Conservation (phyloP, 2,329 filamentous ascomycete genomes). For the Hypoxylon sp. region DNA sequence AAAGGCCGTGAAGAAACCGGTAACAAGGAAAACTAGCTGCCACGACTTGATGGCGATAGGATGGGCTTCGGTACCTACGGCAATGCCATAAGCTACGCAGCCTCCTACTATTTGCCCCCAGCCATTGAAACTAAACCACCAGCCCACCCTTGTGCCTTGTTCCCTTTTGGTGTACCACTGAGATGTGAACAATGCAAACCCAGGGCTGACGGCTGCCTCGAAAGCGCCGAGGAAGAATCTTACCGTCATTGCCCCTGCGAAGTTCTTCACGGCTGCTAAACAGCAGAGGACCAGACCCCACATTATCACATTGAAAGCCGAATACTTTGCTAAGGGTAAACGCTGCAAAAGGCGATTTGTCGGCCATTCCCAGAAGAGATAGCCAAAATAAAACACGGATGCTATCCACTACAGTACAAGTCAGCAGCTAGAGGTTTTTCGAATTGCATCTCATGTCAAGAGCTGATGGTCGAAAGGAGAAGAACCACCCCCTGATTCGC, state of each 20-base stretch:
- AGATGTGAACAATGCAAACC: constrained; percentile 54
- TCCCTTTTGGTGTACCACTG: constrained; percentile 55
- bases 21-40: constrained; percentile 74
- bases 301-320: constrained; percentile 73
- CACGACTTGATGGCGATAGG: constrained; percentile 69
- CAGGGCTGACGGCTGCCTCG: constrained; percentile 56
- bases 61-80: constrained; percentile 63
- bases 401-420: constrained; percentile 60
- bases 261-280: constrained; percentile 57
- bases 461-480: not conserved
- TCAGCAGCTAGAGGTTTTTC: not conserved
- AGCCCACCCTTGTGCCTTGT: constrained; percentile 51
- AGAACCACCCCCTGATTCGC: not conserved
- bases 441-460: not conserved
- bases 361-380: constrained; percentile 74
- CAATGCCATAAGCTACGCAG: constrained; percentile 60
- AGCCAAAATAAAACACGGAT: constrained; percentile 67
- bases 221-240: constrained; percentile 61
- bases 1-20: constrained; percentile 65
- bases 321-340: constrained; percentile 77
- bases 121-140: constrained; percentile 55
- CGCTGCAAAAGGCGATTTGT: constrained; percentile 75
- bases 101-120: constrained; percentile 60
- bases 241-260: constrained; percentile 57
- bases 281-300: constrained; percentile 66